Evolutionary conservation across 225 moss, liverwort and hornwort species (phyloP), one percentile per base, ranked within the genome.

Genomic region (Takakia lepidozioides): DNA sequence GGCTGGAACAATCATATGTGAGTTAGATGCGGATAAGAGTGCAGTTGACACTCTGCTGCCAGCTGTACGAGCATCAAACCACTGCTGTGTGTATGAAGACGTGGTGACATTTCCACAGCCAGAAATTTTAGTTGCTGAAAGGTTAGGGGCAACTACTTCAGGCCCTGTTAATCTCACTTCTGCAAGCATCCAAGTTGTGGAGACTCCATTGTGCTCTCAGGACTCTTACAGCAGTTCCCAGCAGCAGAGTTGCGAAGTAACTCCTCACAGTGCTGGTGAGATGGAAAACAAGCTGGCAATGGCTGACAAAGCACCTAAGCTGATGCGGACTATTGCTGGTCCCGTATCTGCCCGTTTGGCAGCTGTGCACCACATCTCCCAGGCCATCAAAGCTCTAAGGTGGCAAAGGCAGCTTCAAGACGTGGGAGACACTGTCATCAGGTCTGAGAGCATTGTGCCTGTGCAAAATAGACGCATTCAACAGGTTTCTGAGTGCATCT

Each of bases 321-420:
- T 84, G 48, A 64, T 79, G 21, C 64, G 75, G 48, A 75, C 81
- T 48, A 87, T 85, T 16, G 70, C 75, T 43, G 80, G 80, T 38
- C 74, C 82, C 24, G 85, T 90, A 13, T 87, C 95, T 54, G 80
- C 85, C 27, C 80, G 82, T 42, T 71, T 91, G 47, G 80, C 87
- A 59, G 91, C 87, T 60, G 91, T 91, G 23, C 95, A 98, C 52
- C 85, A 98, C 61, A 87, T 91, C 29, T 91, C 91, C 10, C 91
- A 87, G 55, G 85, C 95, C 39, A 87, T 98, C 28, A 98, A 87
- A 40, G 80, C 90, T 2, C 63, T 98, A 8, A 69, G 95, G 57
- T 98, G 91, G 91, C 95, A 91, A 53, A 70, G 91, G 32, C 87
- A 87, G 65, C 70, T 90, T 17, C 79, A 87, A 52, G 90, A 85